Evolutionary conservation across 345 rosid species (phyloP), one percentile per base, ranked within the genome.

Genomic region (Alliaria petiolata): DNA sequence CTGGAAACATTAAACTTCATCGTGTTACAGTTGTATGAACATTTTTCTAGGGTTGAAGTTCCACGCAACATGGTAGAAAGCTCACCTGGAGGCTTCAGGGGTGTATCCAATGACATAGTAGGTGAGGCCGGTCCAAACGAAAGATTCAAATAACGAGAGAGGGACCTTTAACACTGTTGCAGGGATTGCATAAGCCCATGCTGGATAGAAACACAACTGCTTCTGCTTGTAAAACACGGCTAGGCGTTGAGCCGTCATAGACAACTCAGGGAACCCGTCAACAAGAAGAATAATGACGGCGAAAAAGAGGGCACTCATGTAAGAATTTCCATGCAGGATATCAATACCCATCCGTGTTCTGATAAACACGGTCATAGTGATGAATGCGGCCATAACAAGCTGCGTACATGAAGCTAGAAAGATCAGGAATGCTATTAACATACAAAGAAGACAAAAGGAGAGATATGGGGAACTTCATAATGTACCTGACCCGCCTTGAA

Each of bases 221-320:
- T 93, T 84, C 71, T 93, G 97, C 85, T 93, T 93, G 88, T 85
- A 93, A 79, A 93, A 93, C 77, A 93, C 89, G 3, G 93, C 93
- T 62, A 90, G 88, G 38, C 90, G 88, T 80, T 83, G 56, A 72
- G 85, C 85, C 51, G 91, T 81, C 95, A 93, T 67, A 4, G 87
- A 66, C 14, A 93, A 85, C 82, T 93, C 98, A 14, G 97, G 76
- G 78, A 90, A 82, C 11, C 96, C 96, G 35, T 90, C 89, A 71
- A 87, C 92, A 88, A 90, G 83, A 30, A 81, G 80, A 8, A 80
- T 76, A 30, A 80, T 54, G 39, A 89, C 1, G 5, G 78, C 30
- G 7, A 84, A 93, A 84, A 86, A 93, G 60, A 86, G 67, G 34
- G 92, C 89, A 22, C 97, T 93, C 73, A 87, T 69, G 70, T 82